phyloP scores from a whole-genome alignment of 208 protist genomes.

The Zelonia costaricensis region DNA sequence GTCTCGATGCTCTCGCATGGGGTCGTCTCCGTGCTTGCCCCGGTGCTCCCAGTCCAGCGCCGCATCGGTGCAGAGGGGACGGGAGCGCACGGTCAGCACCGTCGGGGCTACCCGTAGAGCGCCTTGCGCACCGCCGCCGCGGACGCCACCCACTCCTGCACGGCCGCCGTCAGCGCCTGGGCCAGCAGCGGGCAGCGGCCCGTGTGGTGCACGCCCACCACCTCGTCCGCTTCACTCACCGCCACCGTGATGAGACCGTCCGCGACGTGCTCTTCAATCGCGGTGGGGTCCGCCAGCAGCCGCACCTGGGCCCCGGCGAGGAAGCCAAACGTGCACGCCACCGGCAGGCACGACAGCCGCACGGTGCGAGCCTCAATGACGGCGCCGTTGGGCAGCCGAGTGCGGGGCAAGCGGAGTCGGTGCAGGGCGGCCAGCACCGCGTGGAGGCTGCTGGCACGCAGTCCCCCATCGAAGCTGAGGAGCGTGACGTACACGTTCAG shows the following conservation, averaged over 20 bases:
- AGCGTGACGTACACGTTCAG: constrained; percentile 66
- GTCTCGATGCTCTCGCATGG: not conserved
- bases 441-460: constrained; percentile 66
- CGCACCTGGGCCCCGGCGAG: constrained; percentile 35
- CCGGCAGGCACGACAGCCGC: constrained; percentile 48
- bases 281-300: constrained; percentile 69
- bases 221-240: constrained; percentile 48
- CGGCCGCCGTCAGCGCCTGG: constrained; percentile 33
- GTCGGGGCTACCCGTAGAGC: constrained; percentile 14
- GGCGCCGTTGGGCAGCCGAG: constrained; percentile 73
- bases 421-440: constrained; percentile 69
- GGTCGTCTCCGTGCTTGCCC: too few relatives aligned
- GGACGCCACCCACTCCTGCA: constrained; percentile 26
- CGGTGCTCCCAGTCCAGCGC: too few relatives aligned
- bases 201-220: constrained; percentile 57
- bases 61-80: not conserved
- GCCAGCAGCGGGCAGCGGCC: constrained; percentile 49
- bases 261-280: constrained; percentile 73
- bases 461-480: constrained; percentile 74
- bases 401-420: constrained; percentile 52
- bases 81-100: too few relatives aligned
- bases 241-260: constrained; percentile 66
- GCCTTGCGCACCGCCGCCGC: constrained; percentile 25
- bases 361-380: constrained; percentile 48
- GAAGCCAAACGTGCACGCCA: constrained; percentile 55